These are phyloP conservation scores for Neophaeococcomyces mojaviensis DNA, from an alignment of 2,329 filamentous ascomycete genomes.

Conservation along the genomic window DNA sequence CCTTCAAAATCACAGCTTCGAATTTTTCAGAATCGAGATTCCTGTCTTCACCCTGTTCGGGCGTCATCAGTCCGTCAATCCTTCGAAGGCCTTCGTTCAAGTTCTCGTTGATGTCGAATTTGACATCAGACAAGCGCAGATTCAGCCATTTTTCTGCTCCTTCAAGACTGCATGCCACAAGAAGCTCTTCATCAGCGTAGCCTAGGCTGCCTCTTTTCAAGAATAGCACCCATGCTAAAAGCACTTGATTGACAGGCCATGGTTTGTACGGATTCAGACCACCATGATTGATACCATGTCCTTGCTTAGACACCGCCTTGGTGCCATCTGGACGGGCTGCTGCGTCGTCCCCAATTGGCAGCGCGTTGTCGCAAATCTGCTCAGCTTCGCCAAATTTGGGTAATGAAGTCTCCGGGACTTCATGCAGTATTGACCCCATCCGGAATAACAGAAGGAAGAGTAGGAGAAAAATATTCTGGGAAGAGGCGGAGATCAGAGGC, in stretches of 20 bases:
- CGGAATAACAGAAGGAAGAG: background rate
- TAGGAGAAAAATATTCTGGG: background rate
- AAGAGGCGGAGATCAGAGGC: background rate
- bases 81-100: too few species aligned
- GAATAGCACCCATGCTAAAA: background rate
- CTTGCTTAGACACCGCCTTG: background rate
- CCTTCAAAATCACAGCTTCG: too few species aligned
- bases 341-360: background rate
- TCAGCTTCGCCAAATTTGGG: background rate
- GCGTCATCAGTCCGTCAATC: too few species aligned
- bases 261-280: background rate
- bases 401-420: background rate
- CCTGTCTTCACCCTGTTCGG: too few species aligned
- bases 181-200: background rate
- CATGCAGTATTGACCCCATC: conserved; percentile 3
- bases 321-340: background rate
- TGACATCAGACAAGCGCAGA: background rate
- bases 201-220: background rate
- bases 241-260: background rate
- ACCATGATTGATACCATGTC: background rate
- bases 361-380: background rate
- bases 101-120: too few species aligned
- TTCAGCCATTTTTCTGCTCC: too few species aligned
- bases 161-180: background rate
- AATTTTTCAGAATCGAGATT: too few species aligned